phyloP scores from a whole-genome alignment of 2,329 filamentous ascomycete genomes.

The Aspergillus ibericus region DNA sequence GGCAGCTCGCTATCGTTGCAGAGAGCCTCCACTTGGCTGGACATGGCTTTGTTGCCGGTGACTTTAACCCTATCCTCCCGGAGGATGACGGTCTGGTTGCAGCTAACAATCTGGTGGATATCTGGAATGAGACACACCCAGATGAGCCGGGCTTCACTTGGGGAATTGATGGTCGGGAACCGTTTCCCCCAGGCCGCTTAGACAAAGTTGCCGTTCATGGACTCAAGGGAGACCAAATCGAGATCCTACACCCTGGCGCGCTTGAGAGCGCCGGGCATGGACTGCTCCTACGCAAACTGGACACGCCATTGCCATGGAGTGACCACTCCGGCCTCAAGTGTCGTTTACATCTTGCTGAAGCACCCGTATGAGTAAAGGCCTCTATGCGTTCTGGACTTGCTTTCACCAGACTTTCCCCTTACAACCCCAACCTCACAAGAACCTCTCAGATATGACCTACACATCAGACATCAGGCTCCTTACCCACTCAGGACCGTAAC shows the following conservation, averaged over 20 bases:
- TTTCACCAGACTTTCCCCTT: not conserved
- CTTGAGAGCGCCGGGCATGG: not conserved
- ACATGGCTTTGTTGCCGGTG: slow-evolving; percentile 40
- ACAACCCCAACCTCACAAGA: not conserved
- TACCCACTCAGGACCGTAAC: not conserved
- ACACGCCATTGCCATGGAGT: not conserved
- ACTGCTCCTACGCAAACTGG: not conserved
- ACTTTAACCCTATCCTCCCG: slow-evolving; percentile 43
- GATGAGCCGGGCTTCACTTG: slow-evolving; percentile 39
- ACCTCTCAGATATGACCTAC: not conserved
- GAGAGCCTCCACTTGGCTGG: slow-evolving; percentile 26
- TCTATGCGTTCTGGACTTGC: not conserved
- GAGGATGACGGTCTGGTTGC: slow-evolving; percentile 35
- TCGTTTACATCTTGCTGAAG: not conserved
- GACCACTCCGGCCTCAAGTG: not conserved
- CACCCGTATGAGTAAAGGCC: not conserved
- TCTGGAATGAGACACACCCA: slow-evolving; percentile 32
- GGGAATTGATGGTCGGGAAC: slow-evolving; percentile 35
- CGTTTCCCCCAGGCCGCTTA: slow-evolving; percentile 36
- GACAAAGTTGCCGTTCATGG: slow-evolving; percentile 40
- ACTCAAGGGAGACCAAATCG: slow-evolving; percentile 21
- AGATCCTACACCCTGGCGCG: slow-evolving; percentile 20
- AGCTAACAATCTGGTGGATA: slow-evolving; percentile 37
- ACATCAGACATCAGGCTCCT: not conserved
- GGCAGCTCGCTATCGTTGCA: slow-evolving; percentile 30